phyloP scores from a whole-genome alignment of 352 stramenopile genomes.

The Phytophthora litchii region DNA sequence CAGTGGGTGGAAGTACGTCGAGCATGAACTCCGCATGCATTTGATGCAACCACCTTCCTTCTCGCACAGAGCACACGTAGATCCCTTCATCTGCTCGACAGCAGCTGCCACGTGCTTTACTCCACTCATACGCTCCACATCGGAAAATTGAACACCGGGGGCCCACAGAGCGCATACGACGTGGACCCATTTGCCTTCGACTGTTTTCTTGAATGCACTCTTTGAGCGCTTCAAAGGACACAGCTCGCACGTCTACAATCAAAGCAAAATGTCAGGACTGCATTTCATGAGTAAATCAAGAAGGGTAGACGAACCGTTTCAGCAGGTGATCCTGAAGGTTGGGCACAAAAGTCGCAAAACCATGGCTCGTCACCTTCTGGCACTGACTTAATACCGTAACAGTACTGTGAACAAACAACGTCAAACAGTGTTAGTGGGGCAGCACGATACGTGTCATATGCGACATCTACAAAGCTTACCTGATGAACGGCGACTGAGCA shows the following conservation, averaged over 20 bases:
- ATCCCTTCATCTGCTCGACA: slow-evolving; percentile 67
- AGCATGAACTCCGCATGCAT: slow-evolving; percentile 74
- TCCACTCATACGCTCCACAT: slow-evolving; percentile 84
- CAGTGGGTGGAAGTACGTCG: slow-evolving; percentile 80
- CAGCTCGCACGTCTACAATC: slow-evolving; percentile 69
- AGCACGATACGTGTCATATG: not conserved
- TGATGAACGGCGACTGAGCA: slow-evolving; percentile 86
- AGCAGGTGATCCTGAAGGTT: slow-evolving; percentile 40
- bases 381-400: slow-evolving; percentile 84
- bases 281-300: not conserved
- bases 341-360: slow-evolving; percentile 85
- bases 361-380: slow-evolving; percentile 83
- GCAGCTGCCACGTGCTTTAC: slow-evolving; percentile 78
- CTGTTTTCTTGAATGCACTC: slow-evolving; percentile 86
- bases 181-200: slow-evolving; percentile 81
- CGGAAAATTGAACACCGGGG: slow-evolving; percentile 83
- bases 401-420: slow-evolving; percentile 62
- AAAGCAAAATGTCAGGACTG: not conserved
- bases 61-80: slow-evolving; percentile 68
- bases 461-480: slow-evolving; percentile 36
- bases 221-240: slow-evolving; percentile 73
- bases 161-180: slow-evolving; percentile 89
- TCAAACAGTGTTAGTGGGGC: slow-evolving; percentile 12
- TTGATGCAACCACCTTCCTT: slow-evolving; percentile 83
- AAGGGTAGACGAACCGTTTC: slow-evolving; percentile 50